A percentile compares a stretch with the other conserved stretches of the same genome.
Evolutionary conservation across 129 eudicot species (phyloP).

Genomic region (Ambrosia trifida): DNA sequence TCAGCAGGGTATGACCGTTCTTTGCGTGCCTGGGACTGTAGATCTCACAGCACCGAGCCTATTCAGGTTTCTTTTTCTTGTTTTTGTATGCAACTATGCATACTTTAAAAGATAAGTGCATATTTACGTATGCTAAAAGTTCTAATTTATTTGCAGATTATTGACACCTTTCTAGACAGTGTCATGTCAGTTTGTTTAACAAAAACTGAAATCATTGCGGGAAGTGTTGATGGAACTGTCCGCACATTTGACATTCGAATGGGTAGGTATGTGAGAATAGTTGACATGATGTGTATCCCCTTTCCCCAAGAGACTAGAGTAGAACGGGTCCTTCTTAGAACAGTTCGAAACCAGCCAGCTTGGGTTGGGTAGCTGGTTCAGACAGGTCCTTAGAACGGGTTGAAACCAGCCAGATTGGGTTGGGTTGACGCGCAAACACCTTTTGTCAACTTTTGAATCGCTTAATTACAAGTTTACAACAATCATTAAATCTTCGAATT

Average conservation of each 20-base stretch:
- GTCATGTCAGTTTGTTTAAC: constrained; percentile 95
- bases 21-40: constrained; percentile 95
- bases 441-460: neutral
- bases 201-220: constrained; percentile 90
- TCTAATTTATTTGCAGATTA: constrained; percentile 55
- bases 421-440: neutral
- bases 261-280: constrained; percentile 69
- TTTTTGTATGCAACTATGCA: neutral
- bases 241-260: constrained; percentile 96
- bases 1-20: constrained; percentile 98
- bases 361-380: neutral
- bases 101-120: neutral
- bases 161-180: constrained; percentile 81
- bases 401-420: neutral
- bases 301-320: neutral
- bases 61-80: constrained; percentile 59
- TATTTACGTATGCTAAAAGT: neutral
- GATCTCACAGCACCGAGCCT: constrained; percentile 97
- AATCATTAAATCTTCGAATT: neutral
- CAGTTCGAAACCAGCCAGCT: no score
- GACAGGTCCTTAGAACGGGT: neutral
- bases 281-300: neutral
- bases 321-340: neutral
- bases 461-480: neutral
- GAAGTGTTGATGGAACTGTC: constrained; percentile 99